Base-by-base conservation (phyloP, 257 asterid genomes). In the Gardenia jasminoides region DNA sequence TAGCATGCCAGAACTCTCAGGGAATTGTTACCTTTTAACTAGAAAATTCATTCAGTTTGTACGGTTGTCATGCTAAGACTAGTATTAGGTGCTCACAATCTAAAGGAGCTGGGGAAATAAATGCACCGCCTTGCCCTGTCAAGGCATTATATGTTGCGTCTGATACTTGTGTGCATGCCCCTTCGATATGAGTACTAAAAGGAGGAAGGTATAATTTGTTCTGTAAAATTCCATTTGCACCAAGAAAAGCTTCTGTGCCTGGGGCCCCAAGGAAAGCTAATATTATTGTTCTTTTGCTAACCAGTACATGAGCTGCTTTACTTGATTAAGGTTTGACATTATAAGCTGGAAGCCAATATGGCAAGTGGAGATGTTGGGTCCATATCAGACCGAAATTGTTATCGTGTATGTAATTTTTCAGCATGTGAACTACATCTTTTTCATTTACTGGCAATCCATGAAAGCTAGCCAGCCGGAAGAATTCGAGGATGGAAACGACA, bases 401-500 rank as follows among this genome's bases (percentile, higher is more conserved):
- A 65, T 10, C 39, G 13, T 5, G 2, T 58, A 10, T 8, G 6
- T n/a, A 10, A 2, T 62, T 26, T 13, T 16, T 30, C 19, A 10
- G 15, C 56, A 70, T n/a, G 36, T 70, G 39, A 70, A n/a, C 31
- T 70, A 28, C 41, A 5, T 69, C 0, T 36, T 39, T 17, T 19
- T 9, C 31, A 43, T 70, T 70, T 15, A 58, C 48, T 70, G 59
- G 61, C 75, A 44, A 70, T 46, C 20, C 59, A 16, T 43, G 50
- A 70, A 11, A 70, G 5, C 43, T 22, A 13, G 17, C 39, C 2
- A 13, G 17, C 39, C 2, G 17, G 24, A 26, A 54, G 80, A 26
- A 30, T 75, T 65, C 10, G 73, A 65, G 30, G 65, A 3, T 24
- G 41, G 52, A 59, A 75, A 75, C 61, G 79, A 16, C 77, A 52